These are phyloP conservation scores for Phytophthora capsici DNA, from an alignment of 352 stramenopile species.

Conservation along the genomic window DNA sequence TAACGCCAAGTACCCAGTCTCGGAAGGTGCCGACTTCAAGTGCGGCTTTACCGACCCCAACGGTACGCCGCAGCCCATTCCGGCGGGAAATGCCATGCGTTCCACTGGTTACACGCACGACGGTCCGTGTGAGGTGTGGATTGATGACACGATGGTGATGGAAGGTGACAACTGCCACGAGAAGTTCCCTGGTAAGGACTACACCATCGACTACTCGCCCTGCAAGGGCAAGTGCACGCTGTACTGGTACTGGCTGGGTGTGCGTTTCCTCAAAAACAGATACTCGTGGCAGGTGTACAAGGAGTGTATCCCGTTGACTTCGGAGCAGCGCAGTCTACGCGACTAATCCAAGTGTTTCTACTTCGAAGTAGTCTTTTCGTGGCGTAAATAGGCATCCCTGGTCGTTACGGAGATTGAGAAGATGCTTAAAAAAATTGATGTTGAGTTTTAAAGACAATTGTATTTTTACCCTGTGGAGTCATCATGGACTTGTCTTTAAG, in stretches of 20 bases:
- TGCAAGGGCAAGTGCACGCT: background rate
- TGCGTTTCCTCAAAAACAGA: background rate
- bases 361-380: background rate
- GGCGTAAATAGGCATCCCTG: background rate
- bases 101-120: constrained; percentile 10
- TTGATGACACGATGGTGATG: constrained; percentile 24
- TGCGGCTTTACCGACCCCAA: constrained; percentile 38
- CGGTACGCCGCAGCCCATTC: constrained; percentile 41
- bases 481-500: background rate
- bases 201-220: background rate
- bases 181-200: background rate
- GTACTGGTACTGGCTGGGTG: constrained; percentile 1
- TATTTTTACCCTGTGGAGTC: background rate
- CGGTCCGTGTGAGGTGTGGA: background rate
- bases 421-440: background rate
- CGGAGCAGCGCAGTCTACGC: background rate
- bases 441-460: background rate
- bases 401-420: background rate
- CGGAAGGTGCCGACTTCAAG: constrained; percentile 33
- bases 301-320: background rate
- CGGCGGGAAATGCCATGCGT: constrained; percentile 30
- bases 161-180: background rate
- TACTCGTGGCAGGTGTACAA: background rate
- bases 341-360: background rate
- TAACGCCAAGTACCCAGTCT: constrained; percentile 32